These are phyloP conservation scores for Penicillium nordicum DNA, from an alignment of 2,329 filamentous ascomycete species.

Conservation along the genomic window DNA sequence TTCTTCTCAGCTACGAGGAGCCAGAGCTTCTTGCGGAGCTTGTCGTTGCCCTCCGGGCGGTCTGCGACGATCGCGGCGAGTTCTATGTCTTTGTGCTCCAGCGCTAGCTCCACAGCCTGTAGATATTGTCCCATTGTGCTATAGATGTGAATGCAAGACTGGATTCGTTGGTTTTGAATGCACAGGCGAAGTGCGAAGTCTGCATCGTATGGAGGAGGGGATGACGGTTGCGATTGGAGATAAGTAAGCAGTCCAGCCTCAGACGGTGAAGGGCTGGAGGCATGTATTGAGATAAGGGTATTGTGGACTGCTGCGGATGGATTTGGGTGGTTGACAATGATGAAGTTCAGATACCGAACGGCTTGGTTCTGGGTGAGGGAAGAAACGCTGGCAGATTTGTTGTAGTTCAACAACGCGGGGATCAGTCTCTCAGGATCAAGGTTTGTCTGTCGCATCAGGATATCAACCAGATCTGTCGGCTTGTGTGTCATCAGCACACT, in stretches of 20 bases:
- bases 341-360: conserved; percentile 86
- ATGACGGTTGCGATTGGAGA: conserved; percentile 84
- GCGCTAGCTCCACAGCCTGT: conserved; percentile 85
- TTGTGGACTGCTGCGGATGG: conserved; percentile 88
- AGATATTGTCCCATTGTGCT: conserved; percentile 93
- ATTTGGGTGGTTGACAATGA: conserved; percentile 77
- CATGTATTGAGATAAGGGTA: conserved; percentile 93
- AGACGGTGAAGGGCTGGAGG: conserved; percentile 75
- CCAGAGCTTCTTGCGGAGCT: conserved; percentile 90
- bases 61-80: conserved; percentile 88
- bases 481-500: conserved; percentile 93
- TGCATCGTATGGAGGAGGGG: conserved; percentile 80
- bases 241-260: conserved; percentile 85
- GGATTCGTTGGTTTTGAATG: conserved; percentile 88
- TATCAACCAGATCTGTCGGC: conserved; percentile 83
- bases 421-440: conserved; percentile 85
- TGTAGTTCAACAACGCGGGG: conserved; percentile 90
- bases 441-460: conserved; percentile 85
- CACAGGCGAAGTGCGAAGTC: conserved; percentile 95
- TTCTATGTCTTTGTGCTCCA: conserved; percentile 85
- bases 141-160: conserved; percentile 96
- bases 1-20: conserved; percentile 92
- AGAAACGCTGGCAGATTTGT: conserved; percentile 62
- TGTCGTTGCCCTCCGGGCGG: conserved; percentile 69
- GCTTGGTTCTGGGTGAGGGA: conserved; percentile 79